Evolutionary conservation across 169 alveolate species (phyloP), one percentile per base, ranked within the genome.

Genomic region (Fabrea salina): DNA sequence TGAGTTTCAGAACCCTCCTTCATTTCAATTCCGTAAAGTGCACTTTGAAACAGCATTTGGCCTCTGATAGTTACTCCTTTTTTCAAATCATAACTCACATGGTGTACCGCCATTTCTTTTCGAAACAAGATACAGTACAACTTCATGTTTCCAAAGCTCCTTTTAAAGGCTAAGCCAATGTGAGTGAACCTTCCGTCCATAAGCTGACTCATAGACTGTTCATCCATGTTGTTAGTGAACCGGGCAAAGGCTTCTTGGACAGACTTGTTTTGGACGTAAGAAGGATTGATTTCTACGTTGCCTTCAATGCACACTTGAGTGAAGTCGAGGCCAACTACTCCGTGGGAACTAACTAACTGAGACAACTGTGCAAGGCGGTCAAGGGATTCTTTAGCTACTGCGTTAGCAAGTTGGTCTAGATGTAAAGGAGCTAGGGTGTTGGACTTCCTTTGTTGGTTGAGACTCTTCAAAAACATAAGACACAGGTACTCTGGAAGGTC

Each of bases 321-420:
- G 37, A 70, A 70, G 32, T 70, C 66, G 22, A 30, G 13, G 22
- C 79, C 79, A 27, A 47, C 59, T 19, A 70, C 79, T 19, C 37
- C 68, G 22, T 5, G 13, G 4, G 59, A 27, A 7, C 11, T 43
- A 5, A 70, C 25, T 19, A 22, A 2, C 6, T 32, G 27, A 5
- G 41, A 37, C 13, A 70, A 30, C 16, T 33, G 30, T 5, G 44
- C 79, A 25, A 70, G 5, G 19, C 54, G 13, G 1, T 16, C 30
- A n/a, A 70, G n/a, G 4, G n/a, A 44, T 25, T 43, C 66, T 25
- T 27, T 6, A 11, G 67, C 70, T 43, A 50, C 66, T 50, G 19
- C 0, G 3, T 30, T 16, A 70, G 44, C 27, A 30, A 30, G 25
- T 47, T 70, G 67, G 39, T 70, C 79, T 2, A 70, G 33, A 11